phyloP scores from a whole-genome alignment of 768 basidiomycete species.

The Xerocomellus chrysenteron region DNA sequence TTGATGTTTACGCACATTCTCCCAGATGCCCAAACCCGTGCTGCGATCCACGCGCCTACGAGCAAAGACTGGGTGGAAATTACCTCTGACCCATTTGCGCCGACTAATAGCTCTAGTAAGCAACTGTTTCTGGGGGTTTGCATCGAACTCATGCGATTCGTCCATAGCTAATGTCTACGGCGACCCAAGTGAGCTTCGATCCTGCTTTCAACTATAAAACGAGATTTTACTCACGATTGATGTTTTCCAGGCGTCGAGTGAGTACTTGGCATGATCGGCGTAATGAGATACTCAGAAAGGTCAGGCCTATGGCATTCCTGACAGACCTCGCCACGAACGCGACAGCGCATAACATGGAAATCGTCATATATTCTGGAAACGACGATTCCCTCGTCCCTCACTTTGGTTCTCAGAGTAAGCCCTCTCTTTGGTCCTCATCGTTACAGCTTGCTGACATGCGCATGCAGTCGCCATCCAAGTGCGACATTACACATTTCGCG shows the following conservation, averaged over 20 bases:
- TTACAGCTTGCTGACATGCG: constrained; percentile 3
- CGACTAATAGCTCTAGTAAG: constrained; percentile 9
- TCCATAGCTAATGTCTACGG: constrained; percentile 7
- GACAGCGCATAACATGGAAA: constrained; percentile 43
- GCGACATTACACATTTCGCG: not conserved
- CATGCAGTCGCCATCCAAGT: constrained; percentile 55
- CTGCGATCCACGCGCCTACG: constrained; percentile 67
- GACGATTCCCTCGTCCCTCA: constrained; percentile 65
- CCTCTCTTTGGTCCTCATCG: not conserved
- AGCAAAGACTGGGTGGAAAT: constrained; percentile 48
- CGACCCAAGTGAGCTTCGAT: constrained; percentile 34
- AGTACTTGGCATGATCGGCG: constrained; percentile 7
- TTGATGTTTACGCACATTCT: constrained; percentile 34
- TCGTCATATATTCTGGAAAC: constrained; percentile 66
- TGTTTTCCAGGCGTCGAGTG: constrained; percentile 34
- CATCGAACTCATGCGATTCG: not conserved
- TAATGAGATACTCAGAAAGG: not conserved
- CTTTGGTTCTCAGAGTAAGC: constrained; percentile 58
- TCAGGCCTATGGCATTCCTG: constrained; percentile 62
- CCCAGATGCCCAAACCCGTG: constrained; percentile 49
- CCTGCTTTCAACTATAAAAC: not conserved
- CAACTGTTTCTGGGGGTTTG: not conserved
- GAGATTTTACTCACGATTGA: not conserved
- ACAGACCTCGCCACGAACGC: constrained; percentile 65
- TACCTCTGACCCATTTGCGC: constrained; percentile 26